phyloP scores from a whole-genome alignment of 2,329 filamentous ascomycete species.

The Elsinoe perseae region DNA sequence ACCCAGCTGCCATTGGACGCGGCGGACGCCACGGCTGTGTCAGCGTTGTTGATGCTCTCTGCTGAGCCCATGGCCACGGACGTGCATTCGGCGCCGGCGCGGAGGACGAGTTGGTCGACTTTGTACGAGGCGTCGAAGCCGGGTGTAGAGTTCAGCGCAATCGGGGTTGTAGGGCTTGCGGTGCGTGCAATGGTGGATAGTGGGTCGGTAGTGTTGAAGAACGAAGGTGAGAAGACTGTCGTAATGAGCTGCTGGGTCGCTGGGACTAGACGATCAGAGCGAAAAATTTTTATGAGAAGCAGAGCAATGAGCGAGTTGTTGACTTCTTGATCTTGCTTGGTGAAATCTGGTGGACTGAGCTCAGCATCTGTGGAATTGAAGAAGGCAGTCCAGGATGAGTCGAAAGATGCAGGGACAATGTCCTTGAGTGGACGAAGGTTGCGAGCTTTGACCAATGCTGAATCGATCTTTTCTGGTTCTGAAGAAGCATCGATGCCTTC shows the following conservation, averaged over 20 bases:
- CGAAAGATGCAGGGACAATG: slow-evolving; percentile 54
- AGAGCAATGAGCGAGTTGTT: slow-evolving; percentile 66
- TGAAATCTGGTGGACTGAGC: slow-evolving; percentile 65
- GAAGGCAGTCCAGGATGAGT: slow-evolving; percentile 71
- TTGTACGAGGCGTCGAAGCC: slow-evolving; percentile 99
- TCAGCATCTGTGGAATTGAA: slow-evolving; percentile 80
- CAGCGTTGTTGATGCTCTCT: slow-evolving; percentile 82
- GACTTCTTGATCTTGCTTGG: slow-evolving; percentile 33
- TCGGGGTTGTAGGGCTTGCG: slow-evolving; percentile 74
- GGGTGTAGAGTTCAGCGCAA: slow-evolving; percentile 87
- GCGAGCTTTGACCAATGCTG: slow-evolving; percentile 60
- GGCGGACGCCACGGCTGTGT: slow-evolving; percentile 90
- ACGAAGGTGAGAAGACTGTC: slow-evolving; percentile 71
- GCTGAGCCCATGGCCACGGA: slow-evolving; percentile 99
- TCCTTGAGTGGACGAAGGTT: slow-evolving; percentile 68
- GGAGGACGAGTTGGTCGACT: slow-evolving; percentile 87
- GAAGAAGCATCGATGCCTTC: slow-evolving; percentile 73
- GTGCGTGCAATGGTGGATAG: slow-evolving; percentile 76
- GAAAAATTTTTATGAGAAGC: slow-evolving; percentile 86
- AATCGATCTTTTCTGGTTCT: slow-evolving; percentile 54
- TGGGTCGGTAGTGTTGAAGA: slow-evolving; percentile 80
- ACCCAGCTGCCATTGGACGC: slow-evolving; percentile 93
- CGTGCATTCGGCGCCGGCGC: slow-evolving; percentile 72
- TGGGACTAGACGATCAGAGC: slow-evolving; percentile 90
- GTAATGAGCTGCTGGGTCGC: slow-evolving; percentile 84